Percentiles rank a stretch among this genome's conserved stretches.
Evolutionary conservation across 73 alveolate species (phyloP).

Genomic region (Symbiodinium natans): DNA sequence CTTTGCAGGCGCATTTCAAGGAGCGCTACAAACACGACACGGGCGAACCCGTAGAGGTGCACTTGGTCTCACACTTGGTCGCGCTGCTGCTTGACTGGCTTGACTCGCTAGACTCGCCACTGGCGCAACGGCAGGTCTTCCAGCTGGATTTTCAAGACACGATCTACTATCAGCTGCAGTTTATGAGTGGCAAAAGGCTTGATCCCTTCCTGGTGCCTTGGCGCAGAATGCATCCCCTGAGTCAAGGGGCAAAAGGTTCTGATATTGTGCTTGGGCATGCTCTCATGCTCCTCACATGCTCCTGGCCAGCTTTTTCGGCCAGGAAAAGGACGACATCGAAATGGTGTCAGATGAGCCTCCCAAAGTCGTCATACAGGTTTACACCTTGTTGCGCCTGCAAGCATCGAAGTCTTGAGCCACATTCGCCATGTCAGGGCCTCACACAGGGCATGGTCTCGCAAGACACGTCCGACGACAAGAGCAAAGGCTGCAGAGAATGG

Average conservation of each 20-base stretch:
- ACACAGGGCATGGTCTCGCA: slow-evolving; percentile 81
- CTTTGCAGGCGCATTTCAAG: slow-evolving; percentile 45
- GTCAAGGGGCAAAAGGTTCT: too few relatives aligned
- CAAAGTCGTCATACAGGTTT: slow-evolving; percentile 39
- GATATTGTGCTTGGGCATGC: too few relatives aligned
- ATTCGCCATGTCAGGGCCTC: slow-evolving; percentile 1
- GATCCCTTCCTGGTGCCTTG: slow-evolving; percentile 23
- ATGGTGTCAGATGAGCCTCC: slow-evolving; percentile 63
- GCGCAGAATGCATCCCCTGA: neutral
- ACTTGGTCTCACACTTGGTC: too few relatives aligned
- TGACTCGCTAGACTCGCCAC: too few relatives aligned
- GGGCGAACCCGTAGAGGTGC: slow-evolving; percentile 20
- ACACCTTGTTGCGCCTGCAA: too few relatives aligned
- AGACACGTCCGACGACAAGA: slow-evolving; percentile 48
- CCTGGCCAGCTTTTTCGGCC: neutral
- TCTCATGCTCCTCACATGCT: too few relatives aligned
- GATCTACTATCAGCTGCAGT: slow-evolving; percentile 72
- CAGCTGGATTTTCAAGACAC: slow-evolving; percentile 64
- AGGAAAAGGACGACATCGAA: slow-evolving; percentile 80
- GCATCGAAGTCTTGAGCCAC: too few relatives aligned
- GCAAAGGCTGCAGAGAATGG: slow-evolving; percentile 15
- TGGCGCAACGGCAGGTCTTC: neutral
- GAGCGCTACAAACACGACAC: slow-evolving; percentile 40
- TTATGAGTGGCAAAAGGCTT: slow-evolving; percentile 70
- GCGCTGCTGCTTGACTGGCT: too few relatives aligned